Percentiles rank a stretch among this genome's conserved stretches.
Conservation (phyloP, 352 stramenopile species). For the Globisporangium spiculum region DNA sequence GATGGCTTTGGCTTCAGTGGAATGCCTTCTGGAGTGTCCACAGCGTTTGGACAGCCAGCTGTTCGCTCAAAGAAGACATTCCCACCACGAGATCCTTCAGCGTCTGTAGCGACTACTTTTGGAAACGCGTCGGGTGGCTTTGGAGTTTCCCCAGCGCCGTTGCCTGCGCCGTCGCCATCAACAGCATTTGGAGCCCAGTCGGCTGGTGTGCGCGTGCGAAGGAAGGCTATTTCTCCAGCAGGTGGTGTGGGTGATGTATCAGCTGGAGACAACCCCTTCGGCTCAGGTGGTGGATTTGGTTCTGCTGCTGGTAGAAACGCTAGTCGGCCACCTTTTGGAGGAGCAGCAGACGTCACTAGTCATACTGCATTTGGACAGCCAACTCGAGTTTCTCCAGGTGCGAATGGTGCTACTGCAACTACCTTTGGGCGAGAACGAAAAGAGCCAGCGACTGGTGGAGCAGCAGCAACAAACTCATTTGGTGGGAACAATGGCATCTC, state of each 20-base stretch:
- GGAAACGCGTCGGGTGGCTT: background rate
- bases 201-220: constrained; percentile 18
- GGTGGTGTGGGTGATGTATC: background rate
- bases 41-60: constrained; percentile 17
- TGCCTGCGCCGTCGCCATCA: constrained; percentile 19
- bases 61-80: constrained; percentile 17
- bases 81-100: constrained; percentile 2
- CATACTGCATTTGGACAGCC: constrained; percentile 19
- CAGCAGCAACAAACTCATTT: constrained; percentile 11
- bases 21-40: constrained; percentile 3
- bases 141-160: constrained; percentile 5
- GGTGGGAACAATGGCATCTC: constrained; percentile 13
- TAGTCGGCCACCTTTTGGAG: background rate
- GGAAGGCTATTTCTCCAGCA: constrained; percentile 24
- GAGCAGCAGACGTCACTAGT: constrained; percentile 14
- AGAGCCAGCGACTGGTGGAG: background rate
- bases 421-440: constrained; percentile 6
- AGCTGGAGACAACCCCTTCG: constrained; percentile 28
- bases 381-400: constrained; percentile 5
- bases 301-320: constrained; percentile 4
- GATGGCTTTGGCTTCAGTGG: constrained; percentile 19
- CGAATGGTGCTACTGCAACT: background rate
- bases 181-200: constrained; percentile 34
- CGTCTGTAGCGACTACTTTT: constrained; percentile 11
- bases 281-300: constrained; percentile 22